Evolutionary conservation across 192 early-diverging fungal genomes (phyloP).

Genomic region (Entomortierella chlamydospora): DNA sequence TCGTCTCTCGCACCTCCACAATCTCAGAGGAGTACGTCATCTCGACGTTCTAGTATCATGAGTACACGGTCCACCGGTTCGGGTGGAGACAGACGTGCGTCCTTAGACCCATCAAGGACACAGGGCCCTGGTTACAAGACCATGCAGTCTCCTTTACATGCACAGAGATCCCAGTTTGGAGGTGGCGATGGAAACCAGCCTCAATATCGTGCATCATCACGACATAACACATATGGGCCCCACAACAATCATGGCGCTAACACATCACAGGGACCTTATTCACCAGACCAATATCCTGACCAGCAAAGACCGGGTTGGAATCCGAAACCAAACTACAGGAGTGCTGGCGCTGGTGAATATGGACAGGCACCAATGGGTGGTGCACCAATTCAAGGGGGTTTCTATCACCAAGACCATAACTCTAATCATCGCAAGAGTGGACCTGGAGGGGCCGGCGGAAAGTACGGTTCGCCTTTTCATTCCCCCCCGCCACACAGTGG

Average conservation of each 20-base stretch:
- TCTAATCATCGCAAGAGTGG: slow-evolving; percentile 16
- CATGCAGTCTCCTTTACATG: background rate
- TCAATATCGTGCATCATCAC: slow-evolving; percentile 4
- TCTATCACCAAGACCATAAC: background rate
- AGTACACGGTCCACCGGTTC: slow-evolving; percentile 32
- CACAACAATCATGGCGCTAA: slow-evolving; percentile 12
- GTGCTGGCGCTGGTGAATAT: slow-evolving; percentile 2
- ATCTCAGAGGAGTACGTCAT: slow-evolving; percentile 21
- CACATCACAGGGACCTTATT: slow-evolving; percentile 9
- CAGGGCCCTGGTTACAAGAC: slow-evolving; percentile 8
- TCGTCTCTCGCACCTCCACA: slow-evolving; percentile 7
- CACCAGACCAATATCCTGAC: slow-evolving; percentile 20
- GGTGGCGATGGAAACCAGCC: slow-evolving; percentile 5
- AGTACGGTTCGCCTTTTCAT: slow-evolving; percentile 10
- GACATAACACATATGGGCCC: slow-evolving; percentile 2
- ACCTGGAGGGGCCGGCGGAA: slow-evolving; percentile 6
- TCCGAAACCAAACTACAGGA: slow-evolving; percentile 25
- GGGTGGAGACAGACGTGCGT: slow-evolving; percentile 19
- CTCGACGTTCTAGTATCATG: slow-evolving; percentile 40
- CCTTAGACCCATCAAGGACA: slow-evolving; percentile 19
- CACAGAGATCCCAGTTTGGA: slow-evolving; percentile 18
- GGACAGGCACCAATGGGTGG: background rate
- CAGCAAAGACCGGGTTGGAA: slow-evolving; percentile 24
- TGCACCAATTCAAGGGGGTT: slow-evolving; percentile 6
- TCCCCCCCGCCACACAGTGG: background rate